Percentiles rank a stretch among this genome's conserved stretches.
Conservation (phyloP, 441 rosid genomes). For the Mallotus repandus region DNA sequence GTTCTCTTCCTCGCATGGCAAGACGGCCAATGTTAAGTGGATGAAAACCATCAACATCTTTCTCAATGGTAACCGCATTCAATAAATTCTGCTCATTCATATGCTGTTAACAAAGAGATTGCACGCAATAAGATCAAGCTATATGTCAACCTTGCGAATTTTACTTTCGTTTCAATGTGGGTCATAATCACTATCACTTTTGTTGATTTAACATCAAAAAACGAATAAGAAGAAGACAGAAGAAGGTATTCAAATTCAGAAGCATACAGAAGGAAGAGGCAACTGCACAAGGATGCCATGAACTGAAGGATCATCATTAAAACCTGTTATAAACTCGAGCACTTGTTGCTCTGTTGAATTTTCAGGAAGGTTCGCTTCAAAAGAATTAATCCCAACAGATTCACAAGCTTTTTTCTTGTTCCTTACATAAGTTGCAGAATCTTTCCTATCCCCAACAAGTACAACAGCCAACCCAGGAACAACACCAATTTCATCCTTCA, state of each 20-base stretch:
- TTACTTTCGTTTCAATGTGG: not conserved
- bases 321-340: conserved; percentile 50
- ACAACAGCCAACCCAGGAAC: conserved; percentile 85
- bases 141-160: not conserved
- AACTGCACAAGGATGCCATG: conserved; percentile 94
- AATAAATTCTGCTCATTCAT: conserved; percentile 74
- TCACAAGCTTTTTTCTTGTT: conserved; percentile 94
- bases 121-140: not conserved
- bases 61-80: conserved; percentile 73
- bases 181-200: not conserved
- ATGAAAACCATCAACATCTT: conserved; percentile 92
- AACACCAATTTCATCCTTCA: conserved; percentile 68
- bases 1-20: conserved; percentile 88
- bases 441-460: conserved; percentile 80
- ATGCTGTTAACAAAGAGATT: conserved; percentile 42
- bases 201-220: not conserved
- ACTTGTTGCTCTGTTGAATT: conserved; percentile 64
- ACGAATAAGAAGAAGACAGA: not conserved
- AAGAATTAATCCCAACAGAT: conserved; percentile 71
- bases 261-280: conserved; percentile 73
- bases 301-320: conserved; percentile 64
- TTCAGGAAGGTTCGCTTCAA: conserved; percentile 56
- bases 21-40: conserved; percentile 81
- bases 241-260: conserved; percentile 8
- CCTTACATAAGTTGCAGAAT: conserved; percentile 80